phyloP scores from a whole-genome alignment of 176 grass and related monocot species.

The Aegilops tauschii region DNA sequence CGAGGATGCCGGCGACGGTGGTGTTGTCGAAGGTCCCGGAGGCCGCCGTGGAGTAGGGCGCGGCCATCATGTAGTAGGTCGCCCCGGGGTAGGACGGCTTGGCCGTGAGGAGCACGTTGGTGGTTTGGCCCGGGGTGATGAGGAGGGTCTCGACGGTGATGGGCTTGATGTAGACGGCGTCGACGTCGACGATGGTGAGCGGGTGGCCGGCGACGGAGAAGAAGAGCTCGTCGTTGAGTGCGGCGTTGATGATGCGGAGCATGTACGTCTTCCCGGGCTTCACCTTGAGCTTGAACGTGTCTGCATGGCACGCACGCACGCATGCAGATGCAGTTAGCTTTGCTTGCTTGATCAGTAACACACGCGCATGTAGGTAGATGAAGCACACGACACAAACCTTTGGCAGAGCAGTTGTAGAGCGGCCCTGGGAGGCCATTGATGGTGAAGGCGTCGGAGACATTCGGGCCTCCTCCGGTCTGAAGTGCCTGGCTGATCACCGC shows the following conservation, averaged over 20 bases:
- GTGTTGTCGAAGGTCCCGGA: constrained; percentile 60
- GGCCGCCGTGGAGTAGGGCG: constrained; percentile 44
- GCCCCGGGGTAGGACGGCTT: constrained; percentile 48
- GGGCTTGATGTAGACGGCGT: constrained; percentile 66
- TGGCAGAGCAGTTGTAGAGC: constrained; percentile 60
- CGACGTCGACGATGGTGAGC: constrained; percentile 65
- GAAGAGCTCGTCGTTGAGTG: constrained; percentile 80
- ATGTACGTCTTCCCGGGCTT: constrained; percentile 60
- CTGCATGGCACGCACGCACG: constrained; percentile 12
- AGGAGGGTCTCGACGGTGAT: constrained; percentile 45
- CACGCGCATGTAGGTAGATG: neutral
- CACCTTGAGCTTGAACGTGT: constrained; percentile 72
- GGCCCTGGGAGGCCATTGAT: constrained; percentile 63
- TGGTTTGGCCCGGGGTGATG: constrained; percentile 59
- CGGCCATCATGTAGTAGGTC: constrained; percentile 54
- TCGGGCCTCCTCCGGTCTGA: constrained; percentile 50
- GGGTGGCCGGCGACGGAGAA: constrained; percentile 64
- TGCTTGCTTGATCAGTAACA: neutral
- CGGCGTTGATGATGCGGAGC: constrained; percentile 74
- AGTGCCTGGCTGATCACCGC: constrained; percentile 60
- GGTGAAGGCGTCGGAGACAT: constrained; percentile 61
- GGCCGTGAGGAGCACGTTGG: constrained; percentile 64
- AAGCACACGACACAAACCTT: constrained; percentile 25
- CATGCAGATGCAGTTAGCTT: neutral
- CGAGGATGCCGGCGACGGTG: constrained; percentile 63